A percentile compares a stretch with the other conserved stretches of the same genome.
phyloP scores from a whole-genome alignment of 73 alveolate species.

The Paramecium pentaurelia region DNA sequence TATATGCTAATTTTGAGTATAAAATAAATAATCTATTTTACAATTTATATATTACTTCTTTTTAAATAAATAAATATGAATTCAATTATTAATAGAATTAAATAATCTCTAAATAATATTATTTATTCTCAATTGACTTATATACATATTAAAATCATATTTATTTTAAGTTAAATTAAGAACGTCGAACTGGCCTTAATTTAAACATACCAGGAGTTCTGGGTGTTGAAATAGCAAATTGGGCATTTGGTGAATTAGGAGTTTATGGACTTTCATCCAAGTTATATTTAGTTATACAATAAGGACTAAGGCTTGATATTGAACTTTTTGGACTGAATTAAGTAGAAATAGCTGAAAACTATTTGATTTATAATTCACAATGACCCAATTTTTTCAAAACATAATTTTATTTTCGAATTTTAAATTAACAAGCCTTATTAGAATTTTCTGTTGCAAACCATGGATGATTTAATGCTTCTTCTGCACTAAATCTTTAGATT shows the following conservation, averaged over 20 bases:
- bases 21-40: background rate
- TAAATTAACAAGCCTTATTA: background rate
- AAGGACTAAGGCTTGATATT: background rate
- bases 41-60: background rate
- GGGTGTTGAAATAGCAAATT: background rate
- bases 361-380: background rate
- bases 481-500: background rate
- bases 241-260: background rate
- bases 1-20: background rate
- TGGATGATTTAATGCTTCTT: conserved; percentile 20
- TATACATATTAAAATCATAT: background rate
- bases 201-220: background rate
- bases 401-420: background rate
- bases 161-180: background rate
- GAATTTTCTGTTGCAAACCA: background rate
- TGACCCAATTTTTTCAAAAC: background rate
- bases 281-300: background rate
- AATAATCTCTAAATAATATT: background rate
- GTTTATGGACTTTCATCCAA: conserved; percentile 15
- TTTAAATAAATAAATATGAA: background rate
- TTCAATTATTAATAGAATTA: background rate
- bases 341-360: background rate
- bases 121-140: background rate
- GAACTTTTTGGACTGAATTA: background rate
- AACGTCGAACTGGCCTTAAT: background rate